Base-by-base conservation (phyloP, 169 alveolate species). In the Fabrea salina region DNA sequence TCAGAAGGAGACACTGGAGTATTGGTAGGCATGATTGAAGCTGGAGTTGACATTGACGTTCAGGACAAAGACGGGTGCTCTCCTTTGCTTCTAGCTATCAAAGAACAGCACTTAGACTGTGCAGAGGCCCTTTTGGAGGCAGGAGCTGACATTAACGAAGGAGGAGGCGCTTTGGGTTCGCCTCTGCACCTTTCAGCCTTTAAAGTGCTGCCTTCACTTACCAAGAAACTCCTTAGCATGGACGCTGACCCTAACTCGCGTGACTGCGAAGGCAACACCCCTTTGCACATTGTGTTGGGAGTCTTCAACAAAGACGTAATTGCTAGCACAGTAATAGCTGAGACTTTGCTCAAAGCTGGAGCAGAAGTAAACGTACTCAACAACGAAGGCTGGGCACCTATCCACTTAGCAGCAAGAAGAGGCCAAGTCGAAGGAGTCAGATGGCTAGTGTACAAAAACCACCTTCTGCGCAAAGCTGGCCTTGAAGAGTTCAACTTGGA, bases 361-460 rank as follows among this genome's bases (percentile, higher is more conserved):
- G 84, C 90, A n/a, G 67, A 79, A 11, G 80, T 66, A 0, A 90
- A 92, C 77, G 64, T 80, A 2, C 75, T 57, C 39, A 91, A 89
- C 44, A 44, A 83, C 51, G 92, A 89, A 51, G 83, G 80, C 40
- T 88, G 90, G 88, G 87, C 94, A 0, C 93, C 95, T 35, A 68
- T 89, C 33, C 96, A 92, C 68, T 50, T 83, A 19, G 93, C 95
- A 4, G 91, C 86, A 35, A 75, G 89, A 70, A 92, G 77, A 85
- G 87, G 92, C 1, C 68, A 88, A 33, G 68, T 75, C 41, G 88
- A 83, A 19, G 93, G 91, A 22, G 47, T 92, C 41, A 54, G 75
- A 81, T 83, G 87, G 74, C 82, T 89, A 49, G 68, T 85, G 16
- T 35, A 71, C 41, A 66, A 87, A 37, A 89, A 93, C 79, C 70